Percentiles rank a stretch among this genome's conserved stretches.
Evolutionary conservation across 805 yeast genomes (phyloP).

Genomic region (Candida ipomoeae): DNA sequence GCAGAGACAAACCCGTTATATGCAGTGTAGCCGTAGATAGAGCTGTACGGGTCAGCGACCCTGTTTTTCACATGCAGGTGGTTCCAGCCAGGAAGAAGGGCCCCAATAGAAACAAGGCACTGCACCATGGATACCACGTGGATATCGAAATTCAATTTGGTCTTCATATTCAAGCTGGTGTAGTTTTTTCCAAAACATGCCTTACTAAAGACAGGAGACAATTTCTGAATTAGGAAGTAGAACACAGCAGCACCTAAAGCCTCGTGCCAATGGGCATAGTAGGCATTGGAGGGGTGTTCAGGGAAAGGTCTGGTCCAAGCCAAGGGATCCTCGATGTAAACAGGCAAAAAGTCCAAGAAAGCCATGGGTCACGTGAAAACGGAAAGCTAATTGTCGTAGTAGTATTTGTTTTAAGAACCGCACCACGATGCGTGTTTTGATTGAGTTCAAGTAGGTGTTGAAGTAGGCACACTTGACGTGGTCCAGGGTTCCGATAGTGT

Average conservation of each 20-base stretch:
- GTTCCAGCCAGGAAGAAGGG: conserved; percentile 62
- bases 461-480: no score
- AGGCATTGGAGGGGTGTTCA: conserved; percentile 36
- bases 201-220: conserved; percentile 51
- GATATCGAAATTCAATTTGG: conserved; percentile 75
- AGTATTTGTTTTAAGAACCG: no score
- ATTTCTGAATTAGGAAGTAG: conserved; percentile 52
- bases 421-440: not conserved
- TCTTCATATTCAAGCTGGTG: conserved; percentile 40
- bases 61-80: conserved; percentile 44
- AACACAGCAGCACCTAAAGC: conserved; percentile 53
- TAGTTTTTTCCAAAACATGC: conserved; percentile 52
- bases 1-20: conserved; percentile 72
- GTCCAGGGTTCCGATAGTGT: no score
- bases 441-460: no score
- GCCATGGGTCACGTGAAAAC: not conserved
- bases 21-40: conserved; percentile 66
- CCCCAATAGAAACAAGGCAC: conserved; percentile 56
- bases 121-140: conserved; percentile 89
- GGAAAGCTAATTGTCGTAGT: not conserved
- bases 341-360: conserved; percentile 19
- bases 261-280: conserved; percentile 71
- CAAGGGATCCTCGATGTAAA: conserved; percentile 39
- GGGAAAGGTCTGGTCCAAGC: conserved; percentile 46
- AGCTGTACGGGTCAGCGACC: conserved; percentile 36